phyloP scores from a whole-genome alignment of 1,284 basidiomycete genomes.

The Xerocomus minutiporus region DNA sequence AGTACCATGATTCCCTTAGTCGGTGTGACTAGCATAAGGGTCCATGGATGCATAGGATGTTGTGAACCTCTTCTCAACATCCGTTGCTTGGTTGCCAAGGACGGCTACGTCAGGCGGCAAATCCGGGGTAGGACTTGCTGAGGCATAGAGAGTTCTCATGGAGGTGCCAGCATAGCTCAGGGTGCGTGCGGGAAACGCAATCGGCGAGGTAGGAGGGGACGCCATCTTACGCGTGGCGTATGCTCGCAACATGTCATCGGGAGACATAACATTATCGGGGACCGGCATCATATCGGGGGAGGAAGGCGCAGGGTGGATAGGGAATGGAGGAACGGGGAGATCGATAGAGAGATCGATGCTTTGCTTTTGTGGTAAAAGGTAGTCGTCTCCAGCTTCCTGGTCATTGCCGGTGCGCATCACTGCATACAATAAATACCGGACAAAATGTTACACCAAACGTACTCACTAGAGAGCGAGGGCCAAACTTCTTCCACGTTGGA shows the following conservation, averaged over 20 bases:
- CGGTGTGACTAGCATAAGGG: slow-evolving; percentile 17
- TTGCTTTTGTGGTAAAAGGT: slow-evolving; percentile 35
- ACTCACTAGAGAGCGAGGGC: slow-evolving; percentile 60
- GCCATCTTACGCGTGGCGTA: slow-evolving; percentile 57
- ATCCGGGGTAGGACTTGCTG: slow-evolving; percentile 17
- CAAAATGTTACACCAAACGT: not conserved
- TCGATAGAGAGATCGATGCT: slow-evolving; percentile 13
- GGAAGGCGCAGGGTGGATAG: slow-evolving; percentile 34
- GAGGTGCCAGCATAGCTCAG: slow-evolving; percentile 22
- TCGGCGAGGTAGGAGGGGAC: slow-evolving; percentile 33
- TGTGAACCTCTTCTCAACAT: slow-evolving; percentile 27
- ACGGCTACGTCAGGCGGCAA: slow-evolving; percentile 4
- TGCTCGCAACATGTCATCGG: slow-evolving; percentile 71
- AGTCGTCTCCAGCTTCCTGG: slow-evolving; percentile 36
- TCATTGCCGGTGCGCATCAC: slow-evolving; percentile 60
- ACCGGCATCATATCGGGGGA: slow-evolving; percentile 44
- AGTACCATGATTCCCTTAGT: slow-evolving; percentile 3
- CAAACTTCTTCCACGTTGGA: slow-evolving; percentile 51
- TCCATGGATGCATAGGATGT: slow-evolving; percentile 23
- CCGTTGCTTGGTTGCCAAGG: not conserved
- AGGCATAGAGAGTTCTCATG: slow-evolving; percentile 32
- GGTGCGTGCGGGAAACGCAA: slow-evolving; percentile 29
- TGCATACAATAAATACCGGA: slow-evolving; percentile 24
- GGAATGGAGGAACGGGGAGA: slow-evolving; percentile 32
- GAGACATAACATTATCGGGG: slow-evolving; percentile 51